These are phyloP conservation scores for Zymoseptoria passerinii DNA, from an alignment of 2,329 filamentous ascomycete genomes.

Conservation along the genomic window DNA sequence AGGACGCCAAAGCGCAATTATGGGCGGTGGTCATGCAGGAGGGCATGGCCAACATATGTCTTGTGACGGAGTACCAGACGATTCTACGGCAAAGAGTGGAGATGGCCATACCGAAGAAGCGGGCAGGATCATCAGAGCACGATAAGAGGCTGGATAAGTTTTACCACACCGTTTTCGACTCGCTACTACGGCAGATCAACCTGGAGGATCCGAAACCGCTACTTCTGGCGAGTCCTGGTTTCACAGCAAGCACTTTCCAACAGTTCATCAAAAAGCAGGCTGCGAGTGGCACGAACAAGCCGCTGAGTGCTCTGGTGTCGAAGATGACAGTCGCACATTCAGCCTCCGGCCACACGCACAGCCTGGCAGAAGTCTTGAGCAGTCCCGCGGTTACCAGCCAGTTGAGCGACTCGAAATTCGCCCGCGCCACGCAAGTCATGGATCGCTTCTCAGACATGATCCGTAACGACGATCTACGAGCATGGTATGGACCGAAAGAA, in stretches of 20 bases:
- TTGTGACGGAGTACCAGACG: conserved; percentile 73
- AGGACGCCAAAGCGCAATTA: conserved; percentile 70
- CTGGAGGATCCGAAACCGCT: conserved; percentile 62
- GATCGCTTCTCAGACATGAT: conserved; percentile 73
- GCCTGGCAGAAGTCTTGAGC: conserved; percentile 77
- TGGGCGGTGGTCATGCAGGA: conserved; percentile 94
- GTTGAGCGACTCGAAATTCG: conserved; percentile 80
- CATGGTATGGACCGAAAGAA: conserved; percentile 81
- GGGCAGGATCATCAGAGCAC: conserved; percentile 54
- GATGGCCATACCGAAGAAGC: conserved; percentile 58
- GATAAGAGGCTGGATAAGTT: conserved; percentile 55
- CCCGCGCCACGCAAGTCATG: conserved; percentile 73
- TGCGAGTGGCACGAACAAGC: conserved; percentile 63
- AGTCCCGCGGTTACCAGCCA: conserved; percentile 68
- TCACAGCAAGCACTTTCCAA: conserved; percentile 72
- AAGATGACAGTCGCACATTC: conserved; percentile 69
- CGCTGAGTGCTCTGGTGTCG: conserved; percentile 53
- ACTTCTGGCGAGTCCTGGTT: conserved; percentile 81
- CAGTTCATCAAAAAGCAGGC: conserved; percentile 58
- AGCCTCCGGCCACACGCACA: conserved; percentile 77
- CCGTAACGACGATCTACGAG: conserved; percentile 74
- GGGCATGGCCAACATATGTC: conserved; percentile 70
- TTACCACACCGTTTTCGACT: conserved; percentile 67
- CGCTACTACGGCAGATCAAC: conserved; percentile 70
- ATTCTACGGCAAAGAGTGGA: conserved; percentile 64